Percentiles rank a stretch among this genome's conserved stretches.
Conservation (phyloP, 768 basidiomycete species). For the Boletus sp. region DNA sequence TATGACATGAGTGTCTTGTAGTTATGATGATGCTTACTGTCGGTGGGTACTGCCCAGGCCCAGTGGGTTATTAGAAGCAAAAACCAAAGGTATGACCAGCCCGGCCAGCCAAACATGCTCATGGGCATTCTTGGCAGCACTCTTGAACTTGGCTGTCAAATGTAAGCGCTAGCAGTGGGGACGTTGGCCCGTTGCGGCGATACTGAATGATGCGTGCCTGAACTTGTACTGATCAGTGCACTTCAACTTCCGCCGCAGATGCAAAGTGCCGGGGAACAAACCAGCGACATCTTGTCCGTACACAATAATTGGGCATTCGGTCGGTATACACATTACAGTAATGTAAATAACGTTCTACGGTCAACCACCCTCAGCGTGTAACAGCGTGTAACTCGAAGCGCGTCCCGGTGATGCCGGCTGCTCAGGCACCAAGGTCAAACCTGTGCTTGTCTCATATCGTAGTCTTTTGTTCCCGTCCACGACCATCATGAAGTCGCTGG, state of each 20-base stretch:
- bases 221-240: neutral
- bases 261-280: neutral
- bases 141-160: neutral
- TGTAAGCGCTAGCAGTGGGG: no score
- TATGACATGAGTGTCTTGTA: neutral
- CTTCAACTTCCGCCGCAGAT: no score
- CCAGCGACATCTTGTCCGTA: neutral
- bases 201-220: neutral
- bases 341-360: no score
- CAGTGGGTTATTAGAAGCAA: conserved; percentile 8
- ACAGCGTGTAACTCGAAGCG: neutral
- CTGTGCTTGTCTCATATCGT: neutral
- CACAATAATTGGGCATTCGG: no score
- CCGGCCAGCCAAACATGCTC: neutral
- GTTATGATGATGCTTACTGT: conserved; percentile 35
- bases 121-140: conserved; percentile 3
- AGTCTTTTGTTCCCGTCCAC: conserved; percentile 1
- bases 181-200: neutral
- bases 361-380: neutral
- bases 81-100: conserved; percentile 19
- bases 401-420: no score
- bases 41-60: conserved; percentile 34
- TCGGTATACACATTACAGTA: no score
- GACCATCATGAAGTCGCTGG: conserved; percentile 48
- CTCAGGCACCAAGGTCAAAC: neutral